These are phyloP conservation scores for Nicotiana obtusifolia DNA, from an alignment of 257 asterid species.

Conservation along the genomic window DNA sequence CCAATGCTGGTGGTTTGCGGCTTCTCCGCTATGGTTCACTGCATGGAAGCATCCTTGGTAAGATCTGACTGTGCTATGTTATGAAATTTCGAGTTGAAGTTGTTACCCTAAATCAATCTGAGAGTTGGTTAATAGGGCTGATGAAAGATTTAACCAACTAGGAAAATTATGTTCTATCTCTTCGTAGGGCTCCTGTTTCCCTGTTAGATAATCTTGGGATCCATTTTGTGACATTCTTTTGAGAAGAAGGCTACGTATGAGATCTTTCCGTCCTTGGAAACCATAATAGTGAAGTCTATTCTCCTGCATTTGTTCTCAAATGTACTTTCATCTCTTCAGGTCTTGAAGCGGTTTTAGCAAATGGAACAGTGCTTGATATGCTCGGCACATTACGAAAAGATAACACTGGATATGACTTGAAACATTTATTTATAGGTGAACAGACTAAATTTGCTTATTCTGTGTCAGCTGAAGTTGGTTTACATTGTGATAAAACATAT, in stretches of 20 bases:
- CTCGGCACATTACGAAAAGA: slow-evolving; percentile 93
- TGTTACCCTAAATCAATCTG: background rate
- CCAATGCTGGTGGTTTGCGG: slow-evolving; percentile 99
- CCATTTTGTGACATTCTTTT: background rate
- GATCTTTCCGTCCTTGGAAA: background rate
- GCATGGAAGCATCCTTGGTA: slow-evolving; percentile 94
- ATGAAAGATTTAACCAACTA: background rate
- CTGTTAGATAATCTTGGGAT: background rate
- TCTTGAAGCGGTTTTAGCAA: slow-evolving; percentile 91
- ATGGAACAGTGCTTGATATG: slow-evolving; percentile 95
- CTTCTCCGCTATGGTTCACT: slow-evolving; percentile 94
- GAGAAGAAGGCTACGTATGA: slow-evolving; percentile 1
- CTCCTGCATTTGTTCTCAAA: background rate
- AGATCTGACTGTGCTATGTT: slow-evolving; percentile 17
- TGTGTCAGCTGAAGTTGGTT: slow-evolving; percentile 12
- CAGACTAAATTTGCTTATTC: slow-evolving; percentile 14
- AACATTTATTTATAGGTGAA: slow-evolving; percentile 93
- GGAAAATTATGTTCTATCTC: background rate
- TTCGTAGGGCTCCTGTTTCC: background rate
- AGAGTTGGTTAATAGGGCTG: background rate
- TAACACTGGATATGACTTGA: slow-evolving; percentile 96
- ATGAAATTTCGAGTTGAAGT: background rate
- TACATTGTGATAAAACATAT: slow-evolving; percentile 17
- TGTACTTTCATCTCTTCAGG: slow-evolving; percentile 41
- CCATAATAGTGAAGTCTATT: background rate